phyloP scores from a whole-genome alignment of 345 rosid species.

The Passiflora organensis region DNA sequence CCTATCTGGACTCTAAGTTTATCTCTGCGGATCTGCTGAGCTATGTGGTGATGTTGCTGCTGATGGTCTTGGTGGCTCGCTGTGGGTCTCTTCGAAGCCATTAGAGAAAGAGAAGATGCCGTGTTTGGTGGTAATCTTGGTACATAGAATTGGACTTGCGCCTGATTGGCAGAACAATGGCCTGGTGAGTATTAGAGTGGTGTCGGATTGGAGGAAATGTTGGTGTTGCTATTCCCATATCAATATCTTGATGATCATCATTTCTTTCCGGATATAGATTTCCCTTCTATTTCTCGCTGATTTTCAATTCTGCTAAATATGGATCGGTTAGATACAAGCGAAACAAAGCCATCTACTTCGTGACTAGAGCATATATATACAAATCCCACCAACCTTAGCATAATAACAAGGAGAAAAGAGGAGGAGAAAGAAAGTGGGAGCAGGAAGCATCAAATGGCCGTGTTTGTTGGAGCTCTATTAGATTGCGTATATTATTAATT shows the following conservation, averaged over 20 bases:
- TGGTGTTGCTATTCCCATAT: constrained; percentile 70
- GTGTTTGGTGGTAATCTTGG: constrained; percentile 57
- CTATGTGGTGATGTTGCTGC: constrained; percentile 47
- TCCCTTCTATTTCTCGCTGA: background rate
- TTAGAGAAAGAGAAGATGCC: constrained; percentile 66
- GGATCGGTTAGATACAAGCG: constrained; percentile 24
- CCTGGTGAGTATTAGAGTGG: constrained; percentile 12
- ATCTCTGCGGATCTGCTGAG: constrained; percentile 67
- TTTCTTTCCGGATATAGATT: constrained; percentile 12
- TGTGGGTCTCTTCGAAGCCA: constrained; percentile 55
- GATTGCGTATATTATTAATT: background rate
- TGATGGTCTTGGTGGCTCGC: constrained; percentile 22
- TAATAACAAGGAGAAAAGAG: constrained; percentile 9
- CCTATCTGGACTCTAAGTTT: constrained; percentile 45
- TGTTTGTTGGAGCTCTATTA: constrained; percentile 1
- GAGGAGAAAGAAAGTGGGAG: background rate
- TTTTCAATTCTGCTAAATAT: constrained; percentile 20
- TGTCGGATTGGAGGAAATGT: constrained; percentile 23
- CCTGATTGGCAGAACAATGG: constrained; percentile 15
- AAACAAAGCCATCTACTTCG: constrained; percentile 13
- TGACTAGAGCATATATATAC: no score
- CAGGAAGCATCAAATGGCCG: constrained; percentile 9
- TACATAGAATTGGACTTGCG: constrained; percentile 78
- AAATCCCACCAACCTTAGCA: constrained; percentile 10
- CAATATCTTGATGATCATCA: constrained; percentile 38